A percentile compares a stretch with the other conserved stretches of the same genome.
Conservation (phyloP, 129 eudicot genomes). For the Pittosporum tobira region DNA sequence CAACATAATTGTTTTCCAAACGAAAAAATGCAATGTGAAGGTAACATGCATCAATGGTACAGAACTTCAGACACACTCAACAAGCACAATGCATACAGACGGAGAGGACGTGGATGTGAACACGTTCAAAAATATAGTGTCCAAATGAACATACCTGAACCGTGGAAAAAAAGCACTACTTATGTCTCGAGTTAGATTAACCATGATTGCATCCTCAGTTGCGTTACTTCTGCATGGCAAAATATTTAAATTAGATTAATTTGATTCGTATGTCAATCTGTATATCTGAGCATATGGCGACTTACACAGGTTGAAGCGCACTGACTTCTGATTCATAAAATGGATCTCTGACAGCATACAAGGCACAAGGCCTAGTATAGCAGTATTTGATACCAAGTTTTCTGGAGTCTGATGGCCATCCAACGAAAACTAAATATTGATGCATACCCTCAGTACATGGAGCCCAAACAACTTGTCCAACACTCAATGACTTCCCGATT, state of each 20-base stretch:
- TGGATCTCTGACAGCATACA: slow-evolving; percentile 72
- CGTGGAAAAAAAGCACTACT: slow-evolving; percentile 80
- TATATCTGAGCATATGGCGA: too few relatives aligned
- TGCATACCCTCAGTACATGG: slow-evolving; percentile 49
- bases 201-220: slow-evolving; percentile 29
- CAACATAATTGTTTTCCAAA: not conserved
- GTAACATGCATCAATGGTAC: not conserved
- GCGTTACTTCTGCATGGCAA: too few relatives aligned
- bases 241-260: too few relatives aligned
- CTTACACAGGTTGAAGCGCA: too few relatives aligned
- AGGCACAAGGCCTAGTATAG: slow-evolving; percentile 83
- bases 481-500: slow-evolving; percentile 64
- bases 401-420: slow-evolving; percentile 79
- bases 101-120: too few relatives aligned
- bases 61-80: not conserved
- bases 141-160: slow-evolving; percentile 49
- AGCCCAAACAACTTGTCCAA: slow-evolving; percentile 95
- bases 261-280: too few relatives aligned
- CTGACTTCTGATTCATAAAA: slow-evolving; percentile 33
- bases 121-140: not conserved
- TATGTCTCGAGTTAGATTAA: slow-evolving; percentile 53
- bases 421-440: slow-evolving; percentile 74
- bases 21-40: not conserved
- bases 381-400: slow-evolving; percentile 90
- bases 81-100: too few relatives aligned